Evolutionary conservation across 805 yeast species (phyloP).

Genomic region (Yamadazyma kitorensis): DNA sequence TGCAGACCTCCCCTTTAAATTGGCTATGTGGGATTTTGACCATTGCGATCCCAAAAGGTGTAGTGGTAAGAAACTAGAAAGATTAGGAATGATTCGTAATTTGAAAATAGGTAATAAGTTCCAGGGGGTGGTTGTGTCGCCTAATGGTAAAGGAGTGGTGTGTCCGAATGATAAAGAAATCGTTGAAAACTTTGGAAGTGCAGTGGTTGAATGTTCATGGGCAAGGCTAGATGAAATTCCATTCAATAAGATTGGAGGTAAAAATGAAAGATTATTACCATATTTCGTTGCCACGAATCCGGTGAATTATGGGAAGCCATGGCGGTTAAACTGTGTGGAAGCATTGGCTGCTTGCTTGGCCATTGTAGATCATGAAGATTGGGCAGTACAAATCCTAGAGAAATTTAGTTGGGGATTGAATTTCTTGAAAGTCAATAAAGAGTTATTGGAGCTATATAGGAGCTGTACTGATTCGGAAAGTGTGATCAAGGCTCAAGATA

Average conservation of each 20-base stretch:
- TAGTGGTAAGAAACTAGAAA: conserved; percentile 89
- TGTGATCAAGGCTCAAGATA: conserved; percentile 67
- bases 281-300: conserved; percentile 95
- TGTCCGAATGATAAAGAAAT: conserved; percentile 81
- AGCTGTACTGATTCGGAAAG: conserved; percentile 79
- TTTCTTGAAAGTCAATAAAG: conserved; percentile 78
- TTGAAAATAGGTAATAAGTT: conserved; percentile 92
- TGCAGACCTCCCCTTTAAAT: conserved; percentile 60
- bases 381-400: conserved; percentile 75
- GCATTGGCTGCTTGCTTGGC: conserved; percentile 97
- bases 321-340: conserved; percentile 95
- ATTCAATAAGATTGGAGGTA: conserved; percentile 87
- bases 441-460: conserved; percentile 69
- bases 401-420: conserved; percentile 94
- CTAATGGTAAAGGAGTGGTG: conserved; percentile 86
- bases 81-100: conserved; percentile 77
- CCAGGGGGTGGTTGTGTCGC: conserved; percentile 86
- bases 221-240: conserved; percentile 98
- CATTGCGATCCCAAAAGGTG: conserved; percentile 99
- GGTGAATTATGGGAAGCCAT: conserved; percentile 94
- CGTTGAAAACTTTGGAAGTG: conserved; percentile 83
- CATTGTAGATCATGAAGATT: conserved; percentile 84
- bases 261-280: conserved; percentile 81
- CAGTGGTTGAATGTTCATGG: conserved; percentile 99
- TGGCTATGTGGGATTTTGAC: conserved; percentile 99